Evolutionary conservation across 1,284 basidiomycete genomes (phyloP).

Genomic region (Malassezia equina): DNA sequence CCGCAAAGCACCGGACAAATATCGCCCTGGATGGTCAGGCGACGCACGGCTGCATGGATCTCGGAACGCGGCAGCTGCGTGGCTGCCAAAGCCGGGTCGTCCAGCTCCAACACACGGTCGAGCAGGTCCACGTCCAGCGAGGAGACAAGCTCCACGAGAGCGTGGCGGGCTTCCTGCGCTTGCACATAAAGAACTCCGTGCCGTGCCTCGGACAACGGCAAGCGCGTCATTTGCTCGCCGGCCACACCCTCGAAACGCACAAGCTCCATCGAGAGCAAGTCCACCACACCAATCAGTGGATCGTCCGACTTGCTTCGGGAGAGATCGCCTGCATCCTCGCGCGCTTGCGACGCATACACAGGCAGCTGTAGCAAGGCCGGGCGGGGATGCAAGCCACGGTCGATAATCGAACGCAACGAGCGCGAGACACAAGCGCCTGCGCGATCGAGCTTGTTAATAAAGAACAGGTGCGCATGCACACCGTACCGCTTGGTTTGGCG

Average conservation of each 20-base stretch:
- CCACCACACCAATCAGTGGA: constrained; percentile 56
- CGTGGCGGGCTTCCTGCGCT: constrained; percentile 59
- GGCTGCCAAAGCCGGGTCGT: constrained; percentile 10
- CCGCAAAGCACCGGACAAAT: constrained; percentile 73
- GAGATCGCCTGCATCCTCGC: constrained; percentile 55
- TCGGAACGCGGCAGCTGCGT: constrained; percentile 55
- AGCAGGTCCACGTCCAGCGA: constrained; percentile 70
- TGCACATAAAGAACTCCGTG: constrained; percentile 55
- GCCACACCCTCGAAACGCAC: constrained; percentile 32
- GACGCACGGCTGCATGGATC: constrained; percentile 55
- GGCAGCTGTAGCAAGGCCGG: constrained; percentile 68
- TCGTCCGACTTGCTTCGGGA: constrained; percentile 59
- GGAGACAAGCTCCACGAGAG: constrained; percentile 64
- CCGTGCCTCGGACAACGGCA: constrained; percentile 12
- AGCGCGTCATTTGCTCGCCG: constrained; percentile 22
- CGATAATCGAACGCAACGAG: constrained; percentile 61
- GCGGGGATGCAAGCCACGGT: constrained; percentile 61
- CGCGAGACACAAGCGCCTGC: constrained; percentile 66
- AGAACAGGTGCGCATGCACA: constrained; percentile 66
- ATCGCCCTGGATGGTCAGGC: constrained; percentile 59
- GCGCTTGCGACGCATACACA: constrained; percentile 58
- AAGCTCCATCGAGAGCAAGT: constrained; percentile 29
- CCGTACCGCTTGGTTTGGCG: constrained; percentile 67
- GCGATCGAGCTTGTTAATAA: constrained; percentile 78
- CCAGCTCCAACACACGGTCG: constrained; percentile 56